Base-by-base conservation (phyloP, 305 asterid species). In the Lippia alba region DNA sequence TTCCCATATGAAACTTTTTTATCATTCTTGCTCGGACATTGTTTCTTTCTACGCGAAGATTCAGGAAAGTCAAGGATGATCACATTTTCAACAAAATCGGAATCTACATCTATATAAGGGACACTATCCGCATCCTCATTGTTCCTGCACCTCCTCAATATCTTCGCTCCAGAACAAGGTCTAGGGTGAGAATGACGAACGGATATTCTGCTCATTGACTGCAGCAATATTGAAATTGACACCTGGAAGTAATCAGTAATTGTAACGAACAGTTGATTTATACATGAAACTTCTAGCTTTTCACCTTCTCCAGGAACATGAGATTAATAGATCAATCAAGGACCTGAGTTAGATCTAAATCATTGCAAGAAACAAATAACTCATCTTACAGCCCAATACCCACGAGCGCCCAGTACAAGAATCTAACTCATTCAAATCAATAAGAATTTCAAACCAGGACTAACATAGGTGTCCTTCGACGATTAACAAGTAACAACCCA, bases 41-140 rank as follows among this genome's bases (percentile, higher is more conserved):
- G 67, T 39, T 56, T 58, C 66, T 80, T 84, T 64, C 71, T 82
- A 5, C 76, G 71, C 20, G 73, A 56, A 34, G 87, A 70, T 44
- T 87, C 91, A 63, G 96, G 93, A 69, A 67, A 74, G 66, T 94
- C 97, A 65, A 94, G 79, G 64, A 88, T 64, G 33, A 94, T 74
- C 49, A 86, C 86, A 73, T 85, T 76, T 59, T 83, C 83, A 8
- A 67, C 61, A 64, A 53, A 58, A 55, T 86, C 91, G 57, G 80
- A 63, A 61, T 91, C 97, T 2, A 78, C 84, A 58, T 94, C 99
- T 55, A 91, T 91, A 54, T 85, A 70, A 66, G 88, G 80, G n/a
- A 82, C 78, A 64, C 85, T 64, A 70, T 86, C 84, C 69, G 74
- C 67, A 55, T 73, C 77, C 67, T 53, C 80, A 64, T 70, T 74